Base-by-base conservation (phyloP, 2,329 filamentous ascomycete species). In the Colletotrichum lindemuthianum region DNA sequence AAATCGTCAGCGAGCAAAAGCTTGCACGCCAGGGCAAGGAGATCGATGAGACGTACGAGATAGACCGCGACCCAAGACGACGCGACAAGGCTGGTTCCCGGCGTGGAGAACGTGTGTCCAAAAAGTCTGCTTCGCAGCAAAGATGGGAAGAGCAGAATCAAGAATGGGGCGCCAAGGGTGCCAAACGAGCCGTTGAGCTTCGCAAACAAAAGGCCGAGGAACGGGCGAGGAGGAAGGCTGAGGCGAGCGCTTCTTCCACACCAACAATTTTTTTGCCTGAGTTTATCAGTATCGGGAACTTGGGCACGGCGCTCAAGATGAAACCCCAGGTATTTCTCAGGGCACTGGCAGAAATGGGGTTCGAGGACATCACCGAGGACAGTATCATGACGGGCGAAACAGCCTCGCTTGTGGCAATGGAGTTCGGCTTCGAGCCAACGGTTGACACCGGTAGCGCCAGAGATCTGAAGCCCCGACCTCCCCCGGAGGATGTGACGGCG, bases 341-440 rank as follows among this genome's bases (percentile, higher is more conserved):
- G 13, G 92, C 93, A 72, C 84, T 99, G 76, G 86, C 89, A 73
- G 87, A 96, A 56, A 88, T 98, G 72, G 96, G 96, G 0, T 99
- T 97, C 69, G 93, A 97, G 71, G 91, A 94, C 54, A 87, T 95
- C 13, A 88, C 88, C 12, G 86, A 89, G 55, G 93, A 95, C 71
- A 93, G 95, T 72, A 88, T 99, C 66, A 86, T 99, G 75, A 95
- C 95, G 66, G 89, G 93, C 10, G 95, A 98, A 75, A 96, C 92
- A 50, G 95, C 95, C 2, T 92, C 92, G 8, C 84, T 99, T 58
- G 91, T 99, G 70, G 93, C 93, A 4, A 89, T 92, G 77, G 95
- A 99, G 74, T 98, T 95, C 75, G 94, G 95, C 53, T 97, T 91
- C 69, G 93, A 98, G 65, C 92, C 95, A 1, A 89, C 90, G 2